Evolutionary conservation across 2,329 filamentous ascomycete species (phyloP), one percentile per base, ranked within the genome.

Genomic region (Phoma sp.): DNA sequence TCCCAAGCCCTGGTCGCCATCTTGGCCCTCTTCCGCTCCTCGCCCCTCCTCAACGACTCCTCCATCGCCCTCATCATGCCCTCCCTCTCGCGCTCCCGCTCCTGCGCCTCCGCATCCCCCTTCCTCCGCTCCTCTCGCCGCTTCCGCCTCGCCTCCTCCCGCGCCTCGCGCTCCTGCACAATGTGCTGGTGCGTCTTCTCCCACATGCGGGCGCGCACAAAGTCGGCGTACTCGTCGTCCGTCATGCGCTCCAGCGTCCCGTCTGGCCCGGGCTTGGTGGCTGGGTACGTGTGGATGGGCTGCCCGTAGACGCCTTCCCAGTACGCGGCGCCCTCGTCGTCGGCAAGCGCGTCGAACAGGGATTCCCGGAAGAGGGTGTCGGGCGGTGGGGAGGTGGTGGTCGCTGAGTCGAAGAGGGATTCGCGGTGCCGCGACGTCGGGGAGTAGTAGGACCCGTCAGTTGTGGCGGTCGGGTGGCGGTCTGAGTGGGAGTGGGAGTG

Each of bases 231-330:
- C 73, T 97, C 90, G 25, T 98, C 93, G 64, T 98, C 95, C 7
- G 82, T 87, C 93, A 98, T 98, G 59, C 82, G 83, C 74, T 96
- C 91, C 10, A 96, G 79, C 54, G 82, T 79, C 13, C 83, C 84
- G 35, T 64, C 77, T 45, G 60, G 77, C 47, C 67, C 86, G 74
- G 58, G 83, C 83, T 69, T 79, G 0, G 81, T 80, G 24, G 83
- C 80, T 0, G 84, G 72, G 71, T 96, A 97, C 6, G 86, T 84
- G 75, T 97, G 92, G 44, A 98, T 89, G 0, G 95, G 93, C 72
- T 98, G 93, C 1, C 92, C 93, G 75, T 98, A 99, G n/a, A 99
- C 90, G 13, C 86, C 86, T 73, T 97, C 89, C 95, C 95, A 99
- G 78, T 95, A 99, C 7, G 87, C 85, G 2, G 95, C 95, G 41